Evolutionary conservation across 2,329 filamentous ascomycete species (phyloP), one percentile per base, ranked within the genome.

Genomic region (Ceratocystis ficicola): DNA sequence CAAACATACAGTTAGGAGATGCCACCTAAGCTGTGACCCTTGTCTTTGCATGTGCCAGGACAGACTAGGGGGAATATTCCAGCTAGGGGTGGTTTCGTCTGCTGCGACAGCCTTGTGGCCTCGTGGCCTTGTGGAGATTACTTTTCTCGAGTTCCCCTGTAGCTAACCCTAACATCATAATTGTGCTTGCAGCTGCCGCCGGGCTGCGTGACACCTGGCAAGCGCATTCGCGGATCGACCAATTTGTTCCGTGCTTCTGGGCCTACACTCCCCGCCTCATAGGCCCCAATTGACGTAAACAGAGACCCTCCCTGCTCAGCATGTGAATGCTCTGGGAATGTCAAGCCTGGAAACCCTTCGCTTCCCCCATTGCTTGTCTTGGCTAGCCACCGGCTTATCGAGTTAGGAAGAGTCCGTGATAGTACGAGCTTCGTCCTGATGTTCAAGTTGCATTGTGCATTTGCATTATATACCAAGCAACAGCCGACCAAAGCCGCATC

Each of bases 21-120:
- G 59, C 64, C 64, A 57, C 57, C 57, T 66, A 62, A 62, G 64
- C 59, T 44, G 20, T 41, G 60, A 62, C 60, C 60, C 36, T 62
- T 44, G 36, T 46, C 36, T 25, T 22, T 28, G 20, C 36, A 62
- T 44, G n/a, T 46, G 36, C 25, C 44, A 62, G 12, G 15, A 6
- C 22, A 30, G n/a, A 60, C 55, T 41, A 44, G 59, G 59, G 48
- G 48, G 20, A 36, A 36, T 8, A 36, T 36, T 36, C 32, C 8
- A n/a, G 44, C 44, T 10, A 50, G 22, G 48, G 48, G 48, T 22
- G n/a, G 5, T 22, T 50, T 22, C n/a, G 48, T 10, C n/a, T 50
- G 5, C n/a, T 10, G 4, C 10, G n/a, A 22, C 48, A 50, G 48
- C 48, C 48, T 50, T 22, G 48, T 50, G 22, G 48, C n/a, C 32